These are phyloP conservation scores for Fusarium circinatum DNA, from an alignment of 2,329 filamentous ascomycete species.

Conservation along the genomic window DNA sequence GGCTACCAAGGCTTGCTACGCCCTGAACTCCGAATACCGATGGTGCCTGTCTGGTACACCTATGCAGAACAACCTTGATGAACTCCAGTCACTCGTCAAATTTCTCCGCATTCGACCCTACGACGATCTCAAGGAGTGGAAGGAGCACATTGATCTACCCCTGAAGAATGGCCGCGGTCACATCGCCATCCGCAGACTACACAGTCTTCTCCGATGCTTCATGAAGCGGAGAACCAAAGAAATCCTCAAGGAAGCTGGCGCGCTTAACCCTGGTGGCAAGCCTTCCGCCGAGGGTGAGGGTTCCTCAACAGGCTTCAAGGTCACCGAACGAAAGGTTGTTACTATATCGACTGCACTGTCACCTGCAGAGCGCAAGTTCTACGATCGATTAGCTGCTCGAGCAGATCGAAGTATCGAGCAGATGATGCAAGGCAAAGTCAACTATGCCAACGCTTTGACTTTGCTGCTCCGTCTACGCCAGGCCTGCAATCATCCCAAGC, in stretches of 20 bases:
- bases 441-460: slow-evolving; percentile 94
- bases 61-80: slow-evolving; percentile 98
- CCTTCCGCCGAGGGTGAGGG: slow-evolving; percentile 59
- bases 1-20: slow-evolving; percentile 90
- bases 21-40: slow-evolving; percentile 84
- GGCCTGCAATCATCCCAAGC: slow-evolving; percentile 91
- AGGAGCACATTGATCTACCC: slow-evolving; percentile 87
- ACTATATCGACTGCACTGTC: slow-evolving; percentile 82
- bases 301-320: slow-evolving; percentile 79
- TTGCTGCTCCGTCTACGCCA: slow-evolving; percentile 90
- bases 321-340: slow-evolving; percentile 90
- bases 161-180: slow-evolving; percentile 91
- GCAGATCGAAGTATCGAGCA: slow-evolving; percentile 87
- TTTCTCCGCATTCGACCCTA: slow-evolving; percentile 95
- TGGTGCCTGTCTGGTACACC: slow-evolving; percentile 98
- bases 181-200: slow-evolving; percentile 86
- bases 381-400: slow-evolving; percentile 82
- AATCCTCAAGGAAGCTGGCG: slow-evolving; percentile 88
- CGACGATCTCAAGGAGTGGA: slow-evolving; percentile 86
- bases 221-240: slow-evolving; percentile 99
- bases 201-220: slow-evolving; percentile 87
- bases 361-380: slow-evolving; percentile 83
- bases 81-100: slow-evolving; percentile 91
- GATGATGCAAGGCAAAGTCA: slow-evolving; percentile 86
- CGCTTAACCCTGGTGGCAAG: slow-evolving; percentile 80